Conservation (phyloP, 192 early-diverging fungal genomes). For the Rhizoclosmatium globosum region DNA sequence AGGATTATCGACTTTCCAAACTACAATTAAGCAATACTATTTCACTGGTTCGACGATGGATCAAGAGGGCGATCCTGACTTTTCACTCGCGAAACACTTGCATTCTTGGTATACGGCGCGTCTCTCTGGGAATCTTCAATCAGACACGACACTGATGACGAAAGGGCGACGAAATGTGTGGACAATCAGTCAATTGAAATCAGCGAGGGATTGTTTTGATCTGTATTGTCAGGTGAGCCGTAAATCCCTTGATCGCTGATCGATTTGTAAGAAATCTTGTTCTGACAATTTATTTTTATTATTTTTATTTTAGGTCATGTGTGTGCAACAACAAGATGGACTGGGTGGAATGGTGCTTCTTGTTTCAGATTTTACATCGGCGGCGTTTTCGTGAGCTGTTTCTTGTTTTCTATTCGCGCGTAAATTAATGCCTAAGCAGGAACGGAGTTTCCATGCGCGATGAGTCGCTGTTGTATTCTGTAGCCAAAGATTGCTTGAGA, state of each 20-base stretch:
- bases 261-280: neutral
- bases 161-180: neutral
- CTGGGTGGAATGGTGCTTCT: neutral
- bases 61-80: neutral
- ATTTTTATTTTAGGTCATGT: slow-evolving; percentile 14
- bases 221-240: slow-evolving; percentile 3
- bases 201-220: neutral
- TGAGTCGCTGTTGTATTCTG: neutral
- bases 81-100: neutral
- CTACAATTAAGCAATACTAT: neutral
- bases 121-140: no score
- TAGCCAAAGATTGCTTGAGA: neutral
- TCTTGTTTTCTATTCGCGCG: neutral
- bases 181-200: neutral
- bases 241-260: neutral
- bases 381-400: neutral
- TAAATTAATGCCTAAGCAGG: neutral
- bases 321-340: neutral
- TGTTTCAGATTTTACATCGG: neutral
- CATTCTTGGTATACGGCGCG: neutral
- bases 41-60: neutral
- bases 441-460: neutral
- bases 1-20: neutral
- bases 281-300: no score
- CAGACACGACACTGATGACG: no score